Conservation (phyloP, 495 filamentous ascomycete genomes). For the Xylaria nigripes region DNA sequence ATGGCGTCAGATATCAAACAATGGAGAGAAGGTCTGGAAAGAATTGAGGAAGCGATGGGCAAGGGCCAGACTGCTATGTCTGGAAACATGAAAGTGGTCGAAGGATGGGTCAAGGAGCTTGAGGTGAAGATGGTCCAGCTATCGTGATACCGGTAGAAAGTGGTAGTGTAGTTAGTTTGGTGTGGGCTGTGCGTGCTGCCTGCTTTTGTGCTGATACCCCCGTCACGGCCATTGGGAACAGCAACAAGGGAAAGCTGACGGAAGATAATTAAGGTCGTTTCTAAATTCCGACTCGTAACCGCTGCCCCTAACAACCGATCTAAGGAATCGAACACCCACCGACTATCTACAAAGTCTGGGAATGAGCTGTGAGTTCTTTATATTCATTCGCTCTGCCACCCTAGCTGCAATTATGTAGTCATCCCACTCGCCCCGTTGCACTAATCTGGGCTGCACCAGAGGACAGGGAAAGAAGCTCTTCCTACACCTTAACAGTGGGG, state of each 20-base stretch:
- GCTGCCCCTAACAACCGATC: too few relatives aligned
- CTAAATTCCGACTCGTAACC: too few relatives aligned
- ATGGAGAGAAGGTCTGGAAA: constrained; percentile 77
- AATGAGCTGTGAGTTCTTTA: too few relatives aligned
- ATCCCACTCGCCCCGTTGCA: too few relatives aligned
- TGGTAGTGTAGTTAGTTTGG: background rate
- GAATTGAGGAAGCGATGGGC: constrained; percentile 64
- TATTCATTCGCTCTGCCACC: too few relatives aligned
- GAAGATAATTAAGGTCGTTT: background rate
- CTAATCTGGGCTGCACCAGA: too few relatives aligned
- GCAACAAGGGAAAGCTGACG: background rate
- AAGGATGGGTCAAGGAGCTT: constrained; percentile 81
- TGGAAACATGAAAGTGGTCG: constrained; percentile 70
- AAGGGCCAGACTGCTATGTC: constrained; percentile 61
- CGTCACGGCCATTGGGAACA: constrained; percentile 1
- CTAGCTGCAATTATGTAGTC: too few relatives aligned
- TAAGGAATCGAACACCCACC: too few relatives aligned
- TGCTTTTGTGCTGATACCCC: constrained; percentile 11
- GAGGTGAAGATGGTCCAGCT: constrained; percentile 64
- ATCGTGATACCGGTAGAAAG: constrained; percentile 20
- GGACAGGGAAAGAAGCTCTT: too few relatives aligned
- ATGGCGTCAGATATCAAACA: constrained; percentile 75
- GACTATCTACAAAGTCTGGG: too few relatives aligned
- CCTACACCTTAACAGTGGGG: too few relatives aligned
- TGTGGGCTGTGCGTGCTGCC: background rate